Base-by-base conservation (phyloP, 2,329 filamentous ascomycete genomes). In the Alternaria triticina region DNA sequence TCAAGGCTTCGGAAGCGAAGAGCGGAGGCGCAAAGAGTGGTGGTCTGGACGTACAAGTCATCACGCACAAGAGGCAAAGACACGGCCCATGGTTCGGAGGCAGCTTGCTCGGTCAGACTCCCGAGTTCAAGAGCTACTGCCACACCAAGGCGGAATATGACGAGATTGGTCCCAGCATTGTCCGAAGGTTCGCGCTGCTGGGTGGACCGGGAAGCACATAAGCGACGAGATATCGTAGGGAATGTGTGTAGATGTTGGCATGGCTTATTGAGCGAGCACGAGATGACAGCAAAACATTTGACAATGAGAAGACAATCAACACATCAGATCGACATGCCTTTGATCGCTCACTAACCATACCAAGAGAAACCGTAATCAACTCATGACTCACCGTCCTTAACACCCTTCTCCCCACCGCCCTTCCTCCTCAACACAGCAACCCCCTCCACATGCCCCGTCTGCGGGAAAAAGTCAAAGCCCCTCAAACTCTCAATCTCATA, bases 61-160 rank as follows among this genome's bases (percentile, higher is more conserved):
- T 99, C 72, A 93, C 94, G 50, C 96, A 99, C 86, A 97, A 97
- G 87, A 88, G 96, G 80, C 96, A 99, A 87, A 87, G 95, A 77
- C 95, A 99, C 80, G 96, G 96, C 17, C 96, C 96, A 30, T 99
- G 96, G 96, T 99, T 99, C 79, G 96, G 96, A 81, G 96, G 96
- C 73, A 97, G 93, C 83, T 86, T 99, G 82, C 86, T 99, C 65
- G 96, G 95, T 59, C 95, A 98, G 85, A 99, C 96, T 7, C 95
- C 96, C 5, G 96, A 99, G 82, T 99, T 99, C 87, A 89, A 93
- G 80, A 97, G 94, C 78, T 99, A 98, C 84, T 99, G 96, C 85
- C 96, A 99, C 83, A 99, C 83, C 17, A 85, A 85, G 78, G 80
- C 80, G 9, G 79, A 81, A 67, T 97, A 97, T 80, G 92, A 97